Evolutionary conservation across 305 asterid genomes (phyloP), one percentile per base, ranked within the genome.

Genomic region (Rubia peregrina): DNA sequence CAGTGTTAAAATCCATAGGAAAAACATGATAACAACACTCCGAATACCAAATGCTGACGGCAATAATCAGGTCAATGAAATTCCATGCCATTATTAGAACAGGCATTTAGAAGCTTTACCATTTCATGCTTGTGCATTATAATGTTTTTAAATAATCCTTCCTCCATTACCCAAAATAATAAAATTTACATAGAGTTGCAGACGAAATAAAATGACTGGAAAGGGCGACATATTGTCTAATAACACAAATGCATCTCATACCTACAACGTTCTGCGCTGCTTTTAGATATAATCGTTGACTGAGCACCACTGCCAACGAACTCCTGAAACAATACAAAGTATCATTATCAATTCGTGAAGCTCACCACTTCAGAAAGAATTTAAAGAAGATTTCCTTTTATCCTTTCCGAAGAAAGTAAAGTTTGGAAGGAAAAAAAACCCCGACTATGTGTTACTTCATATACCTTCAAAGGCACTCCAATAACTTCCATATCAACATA

Each of bases 291-390:
- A 69, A 91, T 91, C 61, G 99, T 94, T 61, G 97, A 91, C 82
- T 91, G 99, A 79, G 99, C 99, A 77, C 99, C 99, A 78, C 97
- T 94, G 73, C 91, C 99, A 75, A 94, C 97, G 74, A 91, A 94
- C 71, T 97, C 99, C 97, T 93, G 84, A 81, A 82, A 78, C 76
- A 76, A 74, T 71, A 55, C 73, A 55, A 33, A 49, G 62, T 65
- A 10, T 63, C 11, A 10, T 42, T n/a, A 68, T 73, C 65, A 61
- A 57, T 65, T 48, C n/a, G 53, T 12, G 30, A 26, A 26, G 30
- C 30, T 26, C 30, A 2, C 30, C 30, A 26, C 30, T 26, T 26
- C 30, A 26, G 2, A 26, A 26, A 26, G 30, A 26, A 26, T 26
- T 26, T 2, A 26, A 26, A 26, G 30, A 26, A 26, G 30, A 26